Percentiles rank a stretch among this genome's conserved stretches.
Conservation (phyloP, 1,284 basidiomycete genomes). For the Trichosporon sp. region DNA sequence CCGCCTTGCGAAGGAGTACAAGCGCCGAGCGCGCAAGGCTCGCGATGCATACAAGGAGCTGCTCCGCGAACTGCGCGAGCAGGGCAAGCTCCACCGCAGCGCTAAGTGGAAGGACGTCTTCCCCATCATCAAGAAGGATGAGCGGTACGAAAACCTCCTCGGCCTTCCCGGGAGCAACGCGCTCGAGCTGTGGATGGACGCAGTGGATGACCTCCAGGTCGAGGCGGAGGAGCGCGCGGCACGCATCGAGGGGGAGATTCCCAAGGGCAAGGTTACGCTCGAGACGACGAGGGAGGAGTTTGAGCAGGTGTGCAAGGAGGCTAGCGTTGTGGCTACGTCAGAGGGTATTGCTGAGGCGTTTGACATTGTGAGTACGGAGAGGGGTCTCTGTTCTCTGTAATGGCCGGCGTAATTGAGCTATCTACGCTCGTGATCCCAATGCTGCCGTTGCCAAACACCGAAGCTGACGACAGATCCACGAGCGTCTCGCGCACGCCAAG, state of each 20-base stretch:
- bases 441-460: too few relatives aligned
- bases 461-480: slow-evolving; percentile 56
- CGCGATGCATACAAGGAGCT: slow-evolving; percentile 80
- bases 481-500: slow-evolving; percentile 63
- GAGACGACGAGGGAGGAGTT: slow-evolving; percentile 53
- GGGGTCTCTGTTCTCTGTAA: too few relatives aligned
- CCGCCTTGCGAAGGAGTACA: slow-evolving; percentile 71
- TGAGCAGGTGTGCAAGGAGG: slow-evolving; percentile 50
- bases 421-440: too few relatives aligned
- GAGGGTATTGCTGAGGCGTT: slow-evolving; percentile 59
- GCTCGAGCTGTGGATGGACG: slow-evolving; percentile 93
- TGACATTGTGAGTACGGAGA: slow-evolving; percentile 56
- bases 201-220: slow-evolving; percentile 78
- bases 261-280: slow-evolving; percentile 45
- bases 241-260: slow-evolving; percentile 50
- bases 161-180: slow-evolving; percentile 90
- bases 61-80: slow-evolving; percentile 61
- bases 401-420: background rate
- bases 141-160: slow-evolving; percentile 75
- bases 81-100: slow-evolving; percentile 67
- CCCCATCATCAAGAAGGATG: slow-evolving; percentile 66
- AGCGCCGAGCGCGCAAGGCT: slow-evolving; percentile 73
- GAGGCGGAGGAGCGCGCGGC: slow-evolving; percentile 70
- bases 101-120: slow-evolving; percentile 89
- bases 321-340: slow-evolving; percentile 46